Base-by-base conservation (phyloP, 2,329 filamentous ascomycete species). In the Paecilomyces fulvus region DNA sequence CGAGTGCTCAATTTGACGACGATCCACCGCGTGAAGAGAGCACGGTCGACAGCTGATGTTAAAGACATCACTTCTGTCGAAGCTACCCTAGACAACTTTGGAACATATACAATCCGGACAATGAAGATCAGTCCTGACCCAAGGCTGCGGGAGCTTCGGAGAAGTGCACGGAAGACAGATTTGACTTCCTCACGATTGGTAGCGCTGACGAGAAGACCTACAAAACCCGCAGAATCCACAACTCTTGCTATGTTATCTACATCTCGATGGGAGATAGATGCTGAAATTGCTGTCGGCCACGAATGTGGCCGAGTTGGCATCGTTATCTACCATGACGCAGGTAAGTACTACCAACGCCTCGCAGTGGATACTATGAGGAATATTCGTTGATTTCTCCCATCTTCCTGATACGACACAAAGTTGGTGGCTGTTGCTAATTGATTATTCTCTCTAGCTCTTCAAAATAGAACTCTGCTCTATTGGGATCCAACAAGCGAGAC, bases 61-160 rank as follows among this genome's bases (percentile, higher is more conserved):
- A 55, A 65, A 7, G 64, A 70, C 0, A 76, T 81, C 51, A 74
- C 72, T 0, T 79, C 73, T 2, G 65, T 80, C 46, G 72, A 77
- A 30, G 55, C 54, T 2, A 56, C 67, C 20, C 30, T 57, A 1
- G 59, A 68, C 43, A 23, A 48, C 1, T 14, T 60, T n/a, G 67
- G 67, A 0, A 69, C 68, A 1, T 74, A 62, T 50, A 78, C 70
- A 0, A 56, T 79, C 1, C 69, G 73, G n/a, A 80, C 78, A 0
- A 59, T 81, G 33, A 73, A 73, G 0, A 72, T 76, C 14, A 55
- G 54, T 3, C 69, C 69, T 1, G 70, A 71, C 21, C 55, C 54
- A 51, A 63, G 64, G 56, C 55, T 67, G 2, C 51, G 59, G 51
- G 61, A 52, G 25, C 63, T 75, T n/a, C 70, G 74, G 5, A 63